A percentile compares a stretch with the other conserved stretches of the same genome.
Conservation (phyloP, 306 rosid genomes). For the Quercus glauca region DNA sequence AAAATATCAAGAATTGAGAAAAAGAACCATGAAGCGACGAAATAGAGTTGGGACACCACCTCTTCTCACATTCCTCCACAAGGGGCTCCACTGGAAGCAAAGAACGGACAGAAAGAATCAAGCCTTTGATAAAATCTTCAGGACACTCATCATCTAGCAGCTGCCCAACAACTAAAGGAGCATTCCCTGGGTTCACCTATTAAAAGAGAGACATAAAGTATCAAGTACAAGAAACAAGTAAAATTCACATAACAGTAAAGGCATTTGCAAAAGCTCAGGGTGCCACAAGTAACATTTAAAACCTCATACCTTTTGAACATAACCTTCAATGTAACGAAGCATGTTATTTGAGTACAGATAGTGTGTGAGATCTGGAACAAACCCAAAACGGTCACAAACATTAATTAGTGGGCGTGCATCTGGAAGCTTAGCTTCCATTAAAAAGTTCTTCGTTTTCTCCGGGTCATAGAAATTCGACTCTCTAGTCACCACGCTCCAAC, state of each 20-base stretch:
- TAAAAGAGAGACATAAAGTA: slow-evolving; percentile 11
- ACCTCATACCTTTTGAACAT: slow-evolving; percentile 87
- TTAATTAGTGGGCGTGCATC: slow-evolving; percentile 97
- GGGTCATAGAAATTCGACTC: slow-evolving; percentile 96
- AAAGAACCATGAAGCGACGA: background rate
- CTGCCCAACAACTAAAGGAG: slow-evolving; percentile 98
- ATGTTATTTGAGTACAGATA: slow-evolving; percentile 91
- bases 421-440: slow-evolving; percentile 98
- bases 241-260: background rate
- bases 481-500: slow-evolving; percentile 99
- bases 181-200: slow-evolving; percentile 98
- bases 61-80: slow-evolving; percentile 97
- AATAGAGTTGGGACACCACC: slow-evolving; percentile 45
- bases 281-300: slow-evolving; percentile 1
- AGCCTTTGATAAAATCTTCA: slow-evolving; percentile 95
- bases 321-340: slow-evolving; percentile 99
- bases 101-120: slow-evolving; percentile 98
- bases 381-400: slow-evolving; percentile 98
- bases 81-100: slow-evolving; percentile 99
- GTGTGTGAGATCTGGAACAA: slow-evolving; percentile 98
- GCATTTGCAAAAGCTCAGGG: background rate
- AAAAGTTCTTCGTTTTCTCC: slow-evolving; percentile 93
- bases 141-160: slow-evolving; percentile 98
- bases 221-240: background rate
- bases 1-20: slow-evolving; percentile 15